These are phyloP conservation scores for Corymbia calophylla DNA, from an alignment of 441 rosid genomes.

Conservation along the genomic window DNA sequence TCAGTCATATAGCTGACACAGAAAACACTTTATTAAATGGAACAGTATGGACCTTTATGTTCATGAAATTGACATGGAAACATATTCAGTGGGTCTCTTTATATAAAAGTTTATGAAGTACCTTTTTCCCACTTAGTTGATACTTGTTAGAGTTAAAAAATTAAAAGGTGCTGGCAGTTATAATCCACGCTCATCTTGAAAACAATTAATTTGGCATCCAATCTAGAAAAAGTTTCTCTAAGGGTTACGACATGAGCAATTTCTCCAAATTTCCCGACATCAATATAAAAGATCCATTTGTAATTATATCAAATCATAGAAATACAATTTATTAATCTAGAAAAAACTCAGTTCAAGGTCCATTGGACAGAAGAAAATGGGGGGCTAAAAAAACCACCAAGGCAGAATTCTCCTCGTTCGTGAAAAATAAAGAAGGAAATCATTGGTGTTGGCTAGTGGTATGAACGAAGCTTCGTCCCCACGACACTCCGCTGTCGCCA, in stretches of 20 bases:
- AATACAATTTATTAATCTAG: background rate
- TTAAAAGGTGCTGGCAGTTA: background rate
- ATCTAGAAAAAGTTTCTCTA: background rate
- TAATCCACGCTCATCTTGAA: background rate
- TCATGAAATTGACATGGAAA: background rate
- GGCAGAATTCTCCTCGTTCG: background rate
- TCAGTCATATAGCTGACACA: background rate
- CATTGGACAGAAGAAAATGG: background rate
- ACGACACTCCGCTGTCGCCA: background rate
- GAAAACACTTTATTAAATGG: background rate
- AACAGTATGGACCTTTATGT: accelerated
- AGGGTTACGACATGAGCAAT: background rate
- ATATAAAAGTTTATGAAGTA: background rate
- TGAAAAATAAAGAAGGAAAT: background rate
- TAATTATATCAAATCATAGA: background rate
- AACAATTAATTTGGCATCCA: background rate
- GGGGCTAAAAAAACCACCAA: background rate
- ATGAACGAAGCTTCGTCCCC: background rate
- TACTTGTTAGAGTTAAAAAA: background rate
- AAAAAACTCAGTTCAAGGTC: background rate
- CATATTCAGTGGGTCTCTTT: background rate
- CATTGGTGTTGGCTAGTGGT: background rate
- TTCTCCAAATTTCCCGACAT: background rate
- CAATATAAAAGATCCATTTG: background rate
- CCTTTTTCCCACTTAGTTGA: background rate